A percentile compares a stretch with the other conserved stretches of the same genome.
phyloP scores from a whole-genome alignment of 768 basidiomycete genomes.

The Auricularia heimuer region DNA sequence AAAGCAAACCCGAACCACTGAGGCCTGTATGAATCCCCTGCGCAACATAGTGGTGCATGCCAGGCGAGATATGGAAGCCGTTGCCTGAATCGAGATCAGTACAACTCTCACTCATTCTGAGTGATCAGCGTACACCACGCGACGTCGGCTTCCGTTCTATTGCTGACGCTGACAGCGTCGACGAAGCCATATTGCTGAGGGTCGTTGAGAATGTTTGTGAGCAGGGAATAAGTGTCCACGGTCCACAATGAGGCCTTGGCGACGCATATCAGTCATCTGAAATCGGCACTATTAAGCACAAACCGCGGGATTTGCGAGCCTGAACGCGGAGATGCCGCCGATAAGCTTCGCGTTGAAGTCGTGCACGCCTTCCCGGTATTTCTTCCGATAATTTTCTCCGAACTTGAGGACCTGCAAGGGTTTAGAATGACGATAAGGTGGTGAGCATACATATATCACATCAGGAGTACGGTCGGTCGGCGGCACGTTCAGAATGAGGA shows the following conservation, averaged over 20 bases:
- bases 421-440: too few species aligned
- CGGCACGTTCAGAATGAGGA: conserved; percentile 54
- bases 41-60: background rate
- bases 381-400: conserved; percentile 22
- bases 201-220: background rate
- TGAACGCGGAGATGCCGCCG: conserved; percentile 30
- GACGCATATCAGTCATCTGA: background rate
- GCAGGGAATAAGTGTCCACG: background rate
- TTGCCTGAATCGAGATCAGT: background rate
- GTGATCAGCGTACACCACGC: background rate
- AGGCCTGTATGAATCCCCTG: background rate
- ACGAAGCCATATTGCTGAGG: background rate
- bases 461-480: conserved; percentile 47
- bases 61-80: background rate
- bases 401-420: too few species aligned
- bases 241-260: background rate
- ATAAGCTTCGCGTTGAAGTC: conserved; percentile 44
- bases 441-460: conserved; percentile 18
- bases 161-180: background rate
- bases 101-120: too few species aligned
- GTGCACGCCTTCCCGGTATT: conserved; percentile 36
- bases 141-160: background rate
- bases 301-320: conserved; percentile 37
- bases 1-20: too few species aligned
- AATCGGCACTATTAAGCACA: conserved; percentile 7